phyloP scores from a whole-genome alignment of 2,329 filamentous ascomycete genomes.

The Sclerotinia minor region DNA sequence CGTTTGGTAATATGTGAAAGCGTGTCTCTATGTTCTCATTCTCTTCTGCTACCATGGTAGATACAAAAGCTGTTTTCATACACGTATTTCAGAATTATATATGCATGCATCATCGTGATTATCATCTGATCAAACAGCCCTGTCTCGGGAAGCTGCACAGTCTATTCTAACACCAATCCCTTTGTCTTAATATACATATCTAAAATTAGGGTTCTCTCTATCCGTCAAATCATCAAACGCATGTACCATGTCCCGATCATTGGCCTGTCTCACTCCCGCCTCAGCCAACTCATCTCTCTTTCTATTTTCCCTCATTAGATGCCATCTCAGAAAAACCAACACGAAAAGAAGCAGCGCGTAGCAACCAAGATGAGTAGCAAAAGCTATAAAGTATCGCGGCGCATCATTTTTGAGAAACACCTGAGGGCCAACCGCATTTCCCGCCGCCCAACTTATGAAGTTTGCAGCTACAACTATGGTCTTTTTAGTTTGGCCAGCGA shows the following conservation, averaged over 20 bases:
- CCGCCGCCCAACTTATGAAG: slow-evolving; percentile 58
- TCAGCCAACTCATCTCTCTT: slow-evolving; percentile 22
- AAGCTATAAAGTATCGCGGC: slow-evolving; percentile 54
- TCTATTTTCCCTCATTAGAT: slow-evolving; percentile 23
- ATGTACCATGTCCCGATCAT: slow-evolving; percentile 34
- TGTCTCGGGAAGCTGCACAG: background rate
- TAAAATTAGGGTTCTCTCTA: slow-evolving; percentile 37
- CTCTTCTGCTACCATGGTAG: background rate
- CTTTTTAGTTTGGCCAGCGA: slow-evolving; percentile 63
- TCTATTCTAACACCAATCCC: background rate
- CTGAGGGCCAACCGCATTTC: slow-evolving; percentile 54
- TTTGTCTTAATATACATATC: slow-evolving; percentile 28
- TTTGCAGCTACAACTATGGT: slow-evolving; percentile 56
- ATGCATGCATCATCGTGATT: slow-evolving; percentile 1
- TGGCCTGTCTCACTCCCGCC: slow-evolving; percentile 3
- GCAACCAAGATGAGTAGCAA: slow-evolving; percentile 55
- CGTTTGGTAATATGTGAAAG: background rate
- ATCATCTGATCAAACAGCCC: background rate
- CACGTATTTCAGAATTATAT: background rate
- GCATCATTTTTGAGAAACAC: slow-evolving; percentile 55
- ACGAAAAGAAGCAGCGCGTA: slow-evolving; percentile 33
- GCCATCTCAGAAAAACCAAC: slow-evolving; percentile 19
- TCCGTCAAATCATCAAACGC: slow-evolving; percentile 41
- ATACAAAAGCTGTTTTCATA: slow-evolving; percentile 3
- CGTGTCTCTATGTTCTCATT: background rate